These are phyloP conservation scores for Porphyrellus cyaneotinctus DNA, from an alignment of 768 basidiomycete genomes.

Conservation along the genomic window DNA sequence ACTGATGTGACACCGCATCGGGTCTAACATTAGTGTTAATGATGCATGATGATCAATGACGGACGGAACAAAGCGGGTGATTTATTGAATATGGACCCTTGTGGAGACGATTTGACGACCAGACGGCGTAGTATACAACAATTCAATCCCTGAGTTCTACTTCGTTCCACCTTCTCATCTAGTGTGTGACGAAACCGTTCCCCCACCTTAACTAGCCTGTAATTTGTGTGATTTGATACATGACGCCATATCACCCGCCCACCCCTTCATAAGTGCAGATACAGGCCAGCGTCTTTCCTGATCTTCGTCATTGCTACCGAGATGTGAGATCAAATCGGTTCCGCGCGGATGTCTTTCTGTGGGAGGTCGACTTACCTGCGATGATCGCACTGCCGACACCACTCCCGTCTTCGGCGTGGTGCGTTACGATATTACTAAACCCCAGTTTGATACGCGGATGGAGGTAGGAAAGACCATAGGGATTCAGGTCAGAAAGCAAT, in stretches of 20 bases:
- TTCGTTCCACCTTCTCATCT: slow-evolving; percentile 1
- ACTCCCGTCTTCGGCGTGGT: slow-evolving; percentile 52
- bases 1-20: too few relatives aligned
- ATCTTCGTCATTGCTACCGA: slow-evolving; percentile 81
- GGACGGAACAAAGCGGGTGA: neutral
- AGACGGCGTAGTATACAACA: slow-evolving; percentile 16
- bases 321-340: neutral
- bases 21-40: too few relatives aligned
- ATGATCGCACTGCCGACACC: slow-evolving; percentile 98
- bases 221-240: neutral
- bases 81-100: neutral
- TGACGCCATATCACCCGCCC: neutral
- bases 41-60: neutral
- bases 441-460: slow-evolving; percentile 65
- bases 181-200: neutral
- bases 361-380: slow-evolving; percentile 50
- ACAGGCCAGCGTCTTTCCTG: slow-evolving; percentile 64
- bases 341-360: neutral
- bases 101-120: neutral
- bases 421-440: slow-evolving; percentile 27
- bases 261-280: slow-evolving; percentile 42
- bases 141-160: neutral
- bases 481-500: neutral
- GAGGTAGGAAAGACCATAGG: slow-evolving; percentile 18
- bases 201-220: neutral